Percentiles rank a stretch among this genome's conserved stretches.
Conservation (phyloP, 768 basidiomycete species). For the Pleurotus tuber-regium region DNA sequence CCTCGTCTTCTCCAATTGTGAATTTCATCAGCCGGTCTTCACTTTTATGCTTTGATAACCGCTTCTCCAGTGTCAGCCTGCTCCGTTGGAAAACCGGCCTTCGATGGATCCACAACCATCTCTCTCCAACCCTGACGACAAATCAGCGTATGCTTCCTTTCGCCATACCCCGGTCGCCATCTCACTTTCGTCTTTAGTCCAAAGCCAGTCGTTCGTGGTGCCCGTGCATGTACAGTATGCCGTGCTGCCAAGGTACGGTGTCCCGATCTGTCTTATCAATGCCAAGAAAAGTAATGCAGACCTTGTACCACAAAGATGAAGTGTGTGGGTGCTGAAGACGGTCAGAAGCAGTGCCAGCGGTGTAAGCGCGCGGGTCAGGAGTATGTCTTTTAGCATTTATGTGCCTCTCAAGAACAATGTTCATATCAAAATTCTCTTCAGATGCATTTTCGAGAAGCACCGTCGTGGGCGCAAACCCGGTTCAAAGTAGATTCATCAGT, state of each 20-base stretch:
- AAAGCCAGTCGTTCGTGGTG: slow-evolving; percentile 51
- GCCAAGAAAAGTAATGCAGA: slow-evolving; percentile 14
- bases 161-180: slow-evolving; percentile 4
- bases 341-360: slow-evolving; percentile 76
- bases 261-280: slow-evolving; percentile 10
- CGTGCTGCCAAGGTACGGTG: slow-evolving; percentile 70
- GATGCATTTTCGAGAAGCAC: slow-evolving; percentile 87
- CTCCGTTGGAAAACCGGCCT: slow-evolving; percentile 33
- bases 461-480: slow-evolving; percentile 86
- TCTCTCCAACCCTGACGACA: slow-evolving; percentile 31
- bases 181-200: slow-evolving; percentile 23
- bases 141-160: slow-evolving; percentile 26
- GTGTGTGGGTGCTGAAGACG: slow-evolving; percentile 87
- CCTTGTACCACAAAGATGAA: slow-evolving; percentile 61
- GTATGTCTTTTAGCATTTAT: slow-evolving; percentile 39
- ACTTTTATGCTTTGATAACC: slow-evolving; percentile 37
- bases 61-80: slow-evolving; percentile 23
- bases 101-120: slow-evolving; percentile 36
- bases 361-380: slow-evolving; percentile 79
- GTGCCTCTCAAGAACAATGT: slow-evolving; percentile 14
- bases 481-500: slow-evolving; percentile 61
- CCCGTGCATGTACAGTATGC: slow-evolving; percentile 80
- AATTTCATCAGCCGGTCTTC: slow-evolving; percentile 18
- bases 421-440: slow-evolving; percentile 25
- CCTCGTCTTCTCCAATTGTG: slow-evolving; percentile 14